Conservation (phyloP, 768 basidiomycete species). For the Suillus bovinus region DNA sequence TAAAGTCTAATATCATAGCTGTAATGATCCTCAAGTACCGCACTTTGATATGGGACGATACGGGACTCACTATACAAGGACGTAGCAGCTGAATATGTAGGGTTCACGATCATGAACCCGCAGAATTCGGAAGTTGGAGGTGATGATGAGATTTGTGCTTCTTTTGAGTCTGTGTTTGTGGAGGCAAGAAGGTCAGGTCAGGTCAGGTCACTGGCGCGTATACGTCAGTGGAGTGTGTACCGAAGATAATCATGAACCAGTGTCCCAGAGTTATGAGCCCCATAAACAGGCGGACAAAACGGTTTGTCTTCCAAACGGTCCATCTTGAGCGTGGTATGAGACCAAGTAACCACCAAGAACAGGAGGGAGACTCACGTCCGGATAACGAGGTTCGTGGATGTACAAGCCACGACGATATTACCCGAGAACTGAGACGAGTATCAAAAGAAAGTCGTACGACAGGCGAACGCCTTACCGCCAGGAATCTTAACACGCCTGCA, state of each 20-base stretch:
- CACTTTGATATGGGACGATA: neutral
- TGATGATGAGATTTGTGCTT: slow-evolving; percentile 4
- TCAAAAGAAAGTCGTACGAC: neutral
- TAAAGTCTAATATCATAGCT: slow-evolving; percentile 24
- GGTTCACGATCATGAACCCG: neutral
- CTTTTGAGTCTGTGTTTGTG: slow-evolving; percentile 16
- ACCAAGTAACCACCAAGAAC: neutral
- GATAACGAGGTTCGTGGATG: slow-evolving; percentile 29
- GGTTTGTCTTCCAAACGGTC: slow-evolving; percentile 27
- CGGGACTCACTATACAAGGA: slow-evolving; percentile 21
- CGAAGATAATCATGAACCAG: slow-evolving; percentile 22
- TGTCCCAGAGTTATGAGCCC: slow-evolving; percentile 18
- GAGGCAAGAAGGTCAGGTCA: neutral
- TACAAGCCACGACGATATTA: slow-evolving; percentile 18
- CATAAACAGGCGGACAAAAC: slow-evolving; percentile 19
- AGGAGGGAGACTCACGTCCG: slow-evolving; percentile 24
- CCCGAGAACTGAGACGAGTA: slow-evolving; percentile 13
- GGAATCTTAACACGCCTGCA: slow-evolving; percentile 11
- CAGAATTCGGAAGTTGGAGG: slow-evolving; percentile 9
- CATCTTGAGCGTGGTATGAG: slow-evolving; percentile 17
- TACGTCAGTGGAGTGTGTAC: slow-evolving; percentile 3
- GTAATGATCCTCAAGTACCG: neutral
- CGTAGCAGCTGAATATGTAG: slow-evolving; percentile 5
- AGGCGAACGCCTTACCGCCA: slow-evolving; percentile 14
- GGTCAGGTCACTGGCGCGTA: neutral